Base-by-base conservation (phyloP, 1,284 basidiomycete species). In the Trichosporon ovoides region DNA sequence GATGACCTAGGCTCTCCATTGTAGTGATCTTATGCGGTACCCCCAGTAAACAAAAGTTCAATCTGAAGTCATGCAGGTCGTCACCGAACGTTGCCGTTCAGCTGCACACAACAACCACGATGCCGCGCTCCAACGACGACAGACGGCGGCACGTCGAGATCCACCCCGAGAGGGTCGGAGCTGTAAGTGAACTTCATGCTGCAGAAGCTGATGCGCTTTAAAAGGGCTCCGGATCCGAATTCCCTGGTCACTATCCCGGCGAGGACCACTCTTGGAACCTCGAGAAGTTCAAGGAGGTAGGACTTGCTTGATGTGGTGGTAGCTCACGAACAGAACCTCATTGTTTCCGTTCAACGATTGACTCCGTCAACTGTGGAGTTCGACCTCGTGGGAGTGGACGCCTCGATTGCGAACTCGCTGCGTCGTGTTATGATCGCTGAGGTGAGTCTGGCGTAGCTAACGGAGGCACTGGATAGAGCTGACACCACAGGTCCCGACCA, bases 381-480 rank as follows among this genome's bases (percentile, higher is more conserved):
- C 74, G 95, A 99, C 78, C 80, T 98, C 24, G 84, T 98, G 58
- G 95, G 96, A 9, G 88, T 98, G 33, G 96, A 99, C 77, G 91
- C 96, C 0, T 89, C 89, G 31, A 89, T 99, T 55, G 93, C 96
- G 24, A 98, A 99, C 75, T 92, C 95, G 0, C 84, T 97, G 66
- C 83, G 96, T 43, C 81, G 95, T 59, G 89, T 95, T 56, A 81
- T 98, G 71, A 90, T 98, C 54, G 89, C 96, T 24, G 95, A 99
- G 83, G 94, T 91, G 64, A 60, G 36, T 16, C 28, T 3, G n/a
- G 12, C 36, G 38, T 14, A 54, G 37, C 40, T 61, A 7, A 16
- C 34, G 34, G n/a, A n/a, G n/a, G n/a, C n/a, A n/a, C n/a, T n/a
- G n/a, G n/a, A n/a, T n/a, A n/a, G n/a, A n/a, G n/a, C n/a, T n/a